Conservation (phyloP, 352 stramenopile species). For the Globisporangium heterothallicum region DNA sequence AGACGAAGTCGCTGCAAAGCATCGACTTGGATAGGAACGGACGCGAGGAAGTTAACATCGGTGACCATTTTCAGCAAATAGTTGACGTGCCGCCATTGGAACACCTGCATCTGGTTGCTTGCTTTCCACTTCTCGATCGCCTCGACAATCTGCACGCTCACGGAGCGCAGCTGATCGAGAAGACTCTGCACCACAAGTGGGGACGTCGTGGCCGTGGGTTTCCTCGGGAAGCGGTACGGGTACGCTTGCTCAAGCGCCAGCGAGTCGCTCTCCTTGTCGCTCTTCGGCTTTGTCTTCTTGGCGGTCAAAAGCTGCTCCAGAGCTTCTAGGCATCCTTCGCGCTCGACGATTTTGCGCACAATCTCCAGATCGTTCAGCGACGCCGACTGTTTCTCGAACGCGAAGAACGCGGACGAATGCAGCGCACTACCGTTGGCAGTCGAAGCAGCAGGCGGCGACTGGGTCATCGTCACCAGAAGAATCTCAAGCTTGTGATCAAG, state of each 20-base stretch:
- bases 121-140: constrained; percentile 53
- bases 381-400: constrained; percentile 29
- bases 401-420: constrained; percentile 19
- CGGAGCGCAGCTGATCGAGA: constrained; percentile 51
- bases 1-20: constrained; percentile 43
- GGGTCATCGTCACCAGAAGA: not conserved
- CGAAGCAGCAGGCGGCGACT: not conserved
- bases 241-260: constrained; percentile 15
- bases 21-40: constrained; percentile 22
- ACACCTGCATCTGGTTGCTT: constrained; percentile 26
- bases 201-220: constrained; percentile 20
- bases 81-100: constrained; percentile 70
- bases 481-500: too few species aligned
- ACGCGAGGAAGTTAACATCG: constrained; percentile 55
- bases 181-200: constrained; percentile 63
- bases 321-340: constrained; percentile 73
- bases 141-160: constrained; percentile 67
- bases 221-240: constrained; percentile 18
- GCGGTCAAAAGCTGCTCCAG: constrained; percentile 48
- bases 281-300: not conserved
- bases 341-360: constrained; percentile 75
- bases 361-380: constrained; percentile 54
- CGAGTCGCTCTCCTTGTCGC: not conserved
- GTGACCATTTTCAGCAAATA: constrained; percentile 77
- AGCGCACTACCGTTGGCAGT: not conserved